Evolutionary conservation across 208 protist species (phyloP).

Genomic region (Crithidia fasciculata): DNA sequence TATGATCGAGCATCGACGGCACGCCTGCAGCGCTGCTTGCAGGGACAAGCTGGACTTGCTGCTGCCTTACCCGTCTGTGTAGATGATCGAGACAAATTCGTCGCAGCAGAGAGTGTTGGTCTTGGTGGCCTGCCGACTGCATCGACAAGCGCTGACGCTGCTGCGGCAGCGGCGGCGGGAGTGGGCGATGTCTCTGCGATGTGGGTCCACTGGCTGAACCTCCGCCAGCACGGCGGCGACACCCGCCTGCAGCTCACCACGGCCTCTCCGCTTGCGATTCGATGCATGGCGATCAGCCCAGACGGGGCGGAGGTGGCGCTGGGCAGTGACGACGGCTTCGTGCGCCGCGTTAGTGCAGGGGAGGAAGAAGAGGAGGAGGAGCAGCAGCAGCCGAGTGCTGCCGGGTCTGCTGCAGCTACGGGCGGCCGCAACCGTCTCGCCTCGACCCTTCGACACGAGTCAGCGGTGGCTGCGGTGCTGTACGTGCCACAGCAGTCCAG

Average conservation of each 20-base stretch:
- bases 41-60: background rate
- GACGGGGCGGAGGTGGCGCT: constrained; percentile 63
- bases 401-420: constrained; percentile 34
- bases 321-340: constrained; percentile 54
- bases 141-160: background rate
- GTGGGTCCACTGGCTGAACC: constrained; percentile 81
- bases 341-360: constrained; percentile 44
- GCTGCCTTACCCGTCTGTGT: too few relatives aligned
- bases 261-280: constrained; percentile 47
- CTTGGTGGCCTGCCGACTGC: too few relatives aligned
- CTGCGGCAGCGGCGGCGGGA: too few relatives aligned
- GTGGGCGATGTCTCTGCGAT: constrained; percentile 2
- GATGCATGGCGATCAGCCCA: constrained; percentile 54
- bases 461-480: constrained; percentile 59
- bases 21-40: constrained; percentile 9
- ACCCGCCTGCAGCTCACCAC: constrained; percentile 39
- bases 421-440: constrained; percentile 12
- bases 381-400: background rate
- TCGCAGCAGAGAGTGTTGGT: too few relatives aligned
- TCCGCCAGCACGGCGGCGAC: constrained; percentile 59
- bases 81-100: too few relatives aligned
- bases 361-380: constrained; percentile 33
- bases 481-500: constrained; percentile 50
- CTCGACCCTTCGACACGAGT: constrained; percentile 36
- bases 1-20: constrained; percentile 32